Percentiles rank a stretch among this genome's conserved stretches.
These are phyloP conservation scores for Ogataea angusta DNA, from an alignment of 805 yeast species.

Conservation along the genomic window DNA sequence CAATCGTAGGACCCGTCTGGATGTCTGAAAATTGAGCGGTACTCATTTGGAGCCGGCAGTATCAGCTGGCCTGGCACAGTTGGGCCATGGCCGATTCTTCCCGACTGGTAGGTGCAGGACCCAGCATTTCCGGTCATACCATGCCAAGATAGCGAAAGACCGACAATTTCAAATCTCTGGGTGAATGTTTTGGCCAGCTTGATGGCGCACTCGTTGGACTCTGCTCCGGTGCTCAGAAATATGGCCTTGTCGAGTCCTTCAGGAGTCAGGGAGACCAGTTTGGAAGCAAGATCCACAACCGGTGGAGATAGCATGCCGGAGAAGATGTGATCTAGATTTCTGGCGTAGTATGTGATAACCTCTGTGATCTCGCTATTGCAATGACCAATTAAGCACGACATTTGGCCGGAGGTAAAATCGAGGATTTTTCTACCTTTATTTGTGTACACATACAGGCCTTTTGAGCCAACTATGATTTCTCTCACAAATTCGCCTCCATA, in stretches of 20 bases:
- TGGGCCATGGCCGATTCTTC: slow-evolving; percentile 30
- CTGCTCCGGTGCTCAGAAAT: slow-evolving; percentile 33
- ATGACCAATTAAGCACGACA: slow-evolving; percentile 29
- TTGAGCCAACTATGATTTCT: slow-evolving; percentile 20
- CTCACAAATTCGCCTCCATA: slow-evolving; percentile 23
- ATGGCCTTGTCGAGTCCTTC: slow-evolving; percentile 25
- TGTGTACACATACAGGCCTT: slow-evolving; percentile 26
- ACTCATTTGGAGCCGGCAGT: slow-evolving; percentile 29
- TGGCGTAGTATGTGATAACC: slow-evolving; percentile 22
- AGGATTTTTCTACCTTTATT: slow-evolving; percentile 22
- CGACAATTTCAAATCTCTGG: slow-evolving; percentile 29
- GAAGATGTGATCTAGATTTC: slow-evolving; percentile 25
- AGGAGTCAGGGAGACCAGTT: slow-evolving; percentile 23
- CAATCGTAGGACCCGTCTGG: slow-evolving; percentile 30
- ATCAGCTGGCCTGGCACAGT: slow-evolving; percentile 27
- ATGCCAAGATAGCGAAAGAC: slow-evolving; percentile 30
- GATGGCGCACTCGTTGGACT: slow-evolving; percentile 34
- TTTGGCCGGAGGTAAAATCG: slow-evolving; percentile 30
- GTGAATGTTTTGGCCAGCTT: slow-evolving; percentile 30
- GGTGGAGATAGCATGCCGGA: slow-evolving; percentile 30
- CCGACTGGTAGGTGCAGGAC: slow-evolving; percentile 27
- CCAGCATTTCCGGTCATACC: slow-evolving; percentile 31
- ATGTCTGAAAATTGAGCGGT: slow-evolving; percentile 27
- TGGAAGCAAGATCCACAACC: slow-evolving; percentile 30
- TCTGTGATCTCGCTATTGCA: slow-evolving; percentile 27